Conservation (phyloP, 164 flowering plant genomes). For the Piper longum region DNA sequence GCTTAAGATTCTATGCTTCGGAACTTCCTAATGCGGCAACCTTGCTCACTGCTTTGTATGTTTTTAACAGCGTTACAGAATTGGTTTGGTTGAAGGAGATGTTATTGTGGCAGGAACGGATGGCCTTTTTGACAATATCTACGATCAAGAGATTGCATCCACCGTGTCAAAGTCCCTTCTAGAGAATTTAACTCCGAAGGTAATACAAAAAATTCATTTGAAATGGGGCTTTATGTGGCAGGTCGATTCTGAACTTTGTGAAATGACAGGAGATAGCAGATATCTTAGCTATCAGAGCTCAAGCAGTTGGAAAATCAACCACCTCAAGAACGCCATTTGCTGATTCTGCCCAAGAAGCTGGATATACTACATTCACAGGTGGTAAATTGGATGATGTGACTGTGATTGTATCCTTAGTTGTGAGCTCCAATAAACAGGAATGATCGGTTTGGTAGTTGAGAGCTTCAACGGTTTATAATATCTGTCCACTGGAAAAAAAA, state of each 20-base stretch:
- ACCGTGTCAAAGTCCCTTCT: constrained; percentile 36
- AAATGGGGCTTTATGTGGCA: too few relatives aligned
- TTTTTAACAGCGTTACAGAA: constrained; percentile 31
- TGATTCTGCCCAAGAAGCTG: constrained; percentile 77
- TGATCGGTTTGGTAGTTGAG: background rate
- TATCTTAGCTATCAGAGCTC: constrained; percentile 41
- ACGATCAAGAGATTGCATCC: constrained; percentile 50
- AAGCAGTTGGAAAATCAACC: constrained; percentile 42
- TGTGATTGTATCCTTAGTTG: constrained; percentile 65
- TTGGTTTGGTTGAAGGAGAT: constrained; percentile 63
- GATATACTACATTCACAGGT: constrained; percentile 49
- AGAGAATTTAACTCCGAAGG: constrained; percentile 37
- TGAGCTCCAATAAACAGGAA: background rate
- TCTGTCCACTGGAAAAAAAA: background rate
- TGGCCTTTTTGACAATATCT: constrained; percentile 82
- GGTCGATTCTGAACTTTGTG: background rate
- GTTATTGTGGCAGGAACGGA: constrained; percentile 61
- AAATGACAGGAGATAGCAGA: constrained; percentile 53
- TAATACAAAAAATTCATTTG: constrained; percentile 2
- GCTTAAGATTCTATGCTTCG: too few relatives aligned
- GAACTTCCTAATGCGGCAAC: too few relatives aligned
- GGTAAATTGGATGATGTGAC: constrained; percentile 78
- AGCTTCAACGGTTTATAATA: background rate
- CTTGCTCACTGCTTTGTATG: background rate
- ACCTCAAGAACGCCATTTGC: constrained; percentile 60